phyloP scores from a whole-genome alignment of 2,329 filamentous ascomycete species.

The Neonectria ditissima region DNA sequence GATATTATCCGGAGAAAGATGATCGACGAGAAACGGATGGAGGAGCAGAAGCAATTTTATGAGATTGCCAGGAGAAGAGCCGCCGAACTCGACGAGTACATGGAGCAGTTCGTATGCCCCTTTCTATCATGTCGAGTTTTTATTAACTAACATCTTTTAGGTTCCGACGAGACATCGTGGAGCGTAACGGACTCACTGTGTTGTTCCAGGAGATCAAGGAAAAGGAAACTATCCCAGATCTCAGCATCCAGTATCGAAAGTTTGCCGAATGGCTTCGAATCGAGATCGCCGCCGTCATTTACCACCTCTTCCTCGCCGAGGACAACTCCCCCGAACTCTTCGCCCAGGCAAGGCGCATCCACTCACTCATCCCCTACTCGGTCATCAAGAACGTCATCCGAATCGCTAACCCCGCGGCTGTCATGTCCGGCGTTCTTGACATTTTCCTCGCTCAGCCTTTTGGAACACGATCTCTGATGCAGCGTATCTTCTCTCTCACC shows the following conservation, averaged over 20 bases:
- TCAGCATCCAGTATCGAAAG: conserved; percentile 96
- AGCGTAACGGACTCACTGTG: conserved; percentile 85
- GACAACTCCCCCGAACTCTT: conserved; percentile 98
- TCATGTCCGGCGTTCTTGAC: conserved; percentile 96
- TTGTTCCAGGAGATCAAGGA: conserved; percentile 93
- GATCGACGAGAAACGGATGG: conserved; percentile 87
- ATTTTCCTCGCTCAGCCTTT: conserved; percentile 97
- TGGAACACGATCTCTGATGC: conserved; percentile 87
- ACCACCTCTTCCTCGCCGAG: conserved; percentile 96
- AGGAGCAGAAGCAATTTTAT: conserved; percentile 95
- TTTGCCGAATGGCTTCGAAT: conserved; percentile 99
- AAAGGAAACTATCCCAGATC: conserved; percentile 86
- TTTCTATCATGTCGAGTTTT: not conserved
- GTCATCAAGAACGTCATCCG: conserved; percentile 97
- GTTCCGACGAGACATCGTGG: conserved; percentile 75
- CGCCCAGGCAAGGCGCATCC: conserved; percentile 91
- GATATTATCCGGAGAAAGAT: conserved; percentile 84
- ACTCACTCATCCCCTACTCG: conserved; percentile 93
- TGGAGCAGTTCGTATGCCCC: conserved; percentile 79
- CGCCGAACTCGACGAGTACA: conserved; percentile 94
- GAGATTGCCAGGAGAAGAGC: conserved; percentile 93
- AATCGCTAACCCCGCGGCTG: conserved; percentile 93
- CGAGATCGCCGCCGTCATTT: conserved; percentile 95
- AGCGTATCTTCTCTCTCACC: conserved; percentile 93
- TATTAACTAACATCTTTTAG: conserved; percentile 49